Evolutionary conservation across 108 stramenopile species (phyloP), one percentile per base, ranked within the genome.

Genomic region (Skeletonema marinoi): DNA sequence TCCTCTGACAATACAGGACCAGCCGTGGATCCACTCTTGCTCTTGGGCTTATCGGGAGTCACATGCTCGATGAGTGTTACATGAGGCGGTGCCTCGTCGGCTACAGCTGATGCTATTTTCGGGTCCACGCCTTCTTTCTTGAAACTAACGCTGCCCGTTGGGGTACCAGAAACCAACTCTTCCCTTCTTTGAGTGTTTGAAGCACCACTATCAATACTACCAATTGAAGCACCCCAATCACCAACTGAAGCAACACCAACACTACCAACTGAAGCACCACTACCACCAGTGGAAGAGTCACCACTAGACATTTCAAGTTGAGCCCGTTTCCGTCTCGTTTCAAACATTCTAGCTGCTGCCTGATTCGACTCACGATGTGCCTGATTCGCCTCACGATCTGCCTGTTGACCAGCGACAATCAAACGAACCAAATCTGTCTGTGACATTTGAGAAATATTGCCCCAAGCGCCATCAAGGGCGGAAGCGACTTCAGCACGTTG

Each of bases 61-160:
- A 19, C 13, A 13, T 50, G 67, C 32, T 5, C 25, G 11, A 8
- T 60, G 5, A 9, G 17, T 8, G 30, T 6, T 29, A 16, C 67
- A 8, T 32, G 21, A 21, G 54, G 70, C 14, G 73, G 4, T 14
- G 44, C 65, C 16, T 48, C 77, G 5, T 71, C 82, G 11, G 84
- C 46, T 2, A 89, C 89, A 41, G 77, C 74, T 17, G 51, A 60
- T 13, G 88, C 65, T 54, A 93, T 85, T 46, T 79, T 89, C 14
- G 79, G 44, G 30, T 68, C 54, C 9, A 92, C 80, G 8, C 83
- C 87, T 66, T 96, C 95, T 32, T 83, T 79, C 4, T 29, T 56
- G 8, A 6, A 56, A 56, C 21, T 4, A 56, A 25, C 25, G 25
- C 54, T 56, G 25, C 25, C 9, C n/a, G 54, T 56, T 10, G 54